Conservation (phyloP, 2,329 filamentous ascomycete genomes). For the Colletotrichum sp. region DNA sequence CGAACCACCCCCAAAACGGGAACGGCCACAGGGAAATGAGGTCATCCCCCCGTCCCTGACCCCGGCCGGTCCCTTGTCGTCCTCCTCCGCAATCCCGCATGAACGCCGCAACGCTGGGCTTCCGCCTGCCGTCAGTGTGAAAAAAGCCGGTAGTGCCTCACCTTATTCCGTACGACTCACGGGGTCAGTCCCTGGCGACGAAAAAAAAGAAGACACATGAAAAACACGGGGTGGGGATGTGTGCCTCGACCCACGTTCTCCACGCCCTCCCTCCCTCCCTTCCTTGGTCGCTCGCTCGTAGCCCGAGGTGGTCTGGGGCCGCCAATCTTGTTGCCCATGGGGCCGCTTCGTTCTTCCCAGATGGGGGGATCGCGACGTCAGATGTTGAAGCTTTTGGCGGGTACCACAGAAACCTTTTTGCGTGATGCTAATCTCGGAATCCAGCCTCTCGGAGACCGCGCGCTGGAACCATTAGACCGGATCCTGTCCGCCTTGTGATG, state of each 20-base stretch:
- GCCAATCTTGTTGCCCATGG: neutral
- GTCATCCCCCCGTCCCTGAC: slow-evolving; percentile 12
- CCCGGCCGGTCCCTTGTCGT: slow-evolving; percentile 4
- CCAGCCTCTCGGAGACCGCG: neutral
- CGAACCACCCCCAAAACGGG: neutral
- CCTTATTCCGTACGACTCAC: neutral
- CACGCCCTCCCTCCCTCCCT: neutral
- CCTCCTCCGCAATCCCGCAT: slow-evolving; percentile 20
- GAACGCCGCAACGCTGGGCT: slow-evolving; percentile 1
- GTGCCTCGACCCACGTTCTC: neutral
- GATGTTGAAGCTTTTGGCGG: neutral
- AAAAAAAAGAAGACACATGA: neutral
- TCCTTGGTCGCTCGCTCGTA: neutral
- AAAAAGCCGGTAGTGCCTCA: neutral
- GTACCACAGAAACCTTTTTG: neutral
- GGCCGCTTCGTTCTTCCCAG: neutral
- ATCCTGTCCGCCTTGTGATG: neutral
- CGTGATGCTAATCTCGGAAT: neutral
- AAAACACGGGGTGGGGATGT: neutral
- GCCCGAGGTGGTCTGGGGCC: neutral
- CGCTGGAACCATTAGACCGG: neutral
- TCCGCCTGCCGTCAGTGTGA: neutral
- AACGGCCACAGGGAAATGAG: neutral
- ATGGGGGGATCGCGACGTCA: neutral
- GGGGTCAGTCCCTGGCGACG: neutral